Base-by-base conservation (phyloP, 805 yeast genomes). In the Peterozyma toletana region DNA sequence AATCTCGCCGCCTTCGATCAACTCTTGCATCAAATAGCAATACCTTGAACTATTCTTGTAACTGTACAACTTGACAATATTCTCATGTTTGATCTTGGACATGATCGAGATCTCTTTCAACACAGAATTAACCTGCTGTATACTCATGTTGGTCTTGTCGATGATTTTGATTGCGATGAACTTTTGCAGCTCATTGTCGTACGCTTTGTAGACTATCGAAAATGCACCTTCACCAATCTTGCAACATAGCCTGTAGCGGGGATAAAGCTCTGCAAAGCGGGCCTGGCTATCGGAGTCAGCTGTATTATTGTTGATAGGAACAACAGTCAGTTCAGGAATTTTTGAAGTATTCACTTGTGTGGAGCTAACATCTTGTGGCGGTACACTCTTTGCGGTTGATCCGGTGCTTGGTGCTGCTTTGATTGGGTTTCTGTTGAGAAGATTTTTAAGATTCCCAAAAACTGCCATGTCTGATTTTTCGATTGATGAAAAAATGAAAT, bases 131-230 rank as follows among this genome's bases (percentile, higher is more conserved):
- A 76, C 64, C 51, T 78, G 83, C 39, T 73, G 73, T 18, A 56
- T 46, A 41, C 70, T 66, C 70, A 83, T 66, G 42, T 72, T 70
- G 38, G 63, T 62, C 57, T 87, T 87, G 52, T 77, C 72, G 38
- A 88, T 85, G 46, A 86, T 75, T 55, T 87, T 87, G 54, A 87
- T 76, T 11, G 96, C 96, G 13, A 86, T 81, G 7, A 53, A 46
- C 33, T 64, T 60, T 7, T 63, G 63, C 1, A 73, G 58, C 2
- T 52, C 49, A 5, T 57, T 39, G 52, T 76, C 68, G 30, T 53
- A 48, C 4, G 79, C 82, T 39, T 68, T 69, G 54, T 74, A 73
- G 17, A 77, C 83, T 10, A 68, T 62, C 1, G 80, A 75, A 48
- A 77, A 77, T 0, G 83, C 83, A 14, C 83, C 83, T 55, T 77